These are phyloP conservation scores for Apodospora peruviana DNA, from an alignment of 495 filamentous ascomycete species.

Conservation along the genomic window DNA sequence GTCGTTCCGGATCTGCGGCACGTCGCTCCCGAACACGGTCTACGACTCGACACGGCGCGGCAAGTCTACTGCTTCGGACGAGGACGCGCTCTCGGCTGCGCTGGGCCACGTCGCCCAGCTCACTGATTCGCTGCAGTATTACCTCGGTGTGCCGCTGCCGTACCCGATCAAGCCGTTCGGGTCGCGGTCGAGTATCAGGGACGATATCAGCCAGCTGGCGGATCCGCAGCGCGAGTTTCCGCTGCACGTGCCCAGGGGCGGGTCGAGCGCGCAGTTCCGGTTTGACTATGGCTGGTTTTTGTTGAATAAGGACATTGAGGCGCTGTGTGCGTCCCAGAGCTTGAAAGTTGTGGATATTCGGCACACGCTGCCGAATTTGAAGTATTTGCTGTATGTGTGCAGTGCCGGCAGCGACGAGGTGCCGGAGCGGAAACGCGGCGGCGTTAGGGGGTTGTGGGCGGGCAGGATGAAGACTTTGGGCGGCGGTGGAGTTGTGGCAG, in stretches of 20 bases:
- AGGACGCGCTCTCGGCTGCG: slow-evolving; percentile 70
- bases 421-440: slow-evolving; percentile 71
- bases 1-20: slow-evolving; percentile 68
- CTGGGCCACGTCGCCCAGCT: slow-evolving; percentile 78
- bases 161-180: slow-evolving; percentile 71
- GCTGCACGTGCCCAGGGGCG: slow-evolving; percentile 63
- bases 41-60: slow-evolving; percentile 43
- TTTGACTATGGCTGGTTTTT: slow-evolving; percentile 96
- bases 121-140: slow-evolving; percentile 71
- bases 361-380: slow-evolving; percentile 86
- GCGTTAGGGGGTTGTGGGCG: slow-evolving; percentile 59
- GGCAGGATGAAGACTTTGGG: slow-evolving; percentile 28
- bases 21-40: slow-evolving; percentile 71
- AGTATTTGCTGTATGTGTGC: slow-evolving; percentile 84
- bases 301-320: slow-evolving; percentile 89
- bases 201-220: slow-evolving; percentile 67
- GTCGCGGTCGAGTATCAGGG: slow-evolving; percentile 71
- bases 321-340: slow-evolving; percentile 67
- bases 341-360: slow-evolving; percentile 78
- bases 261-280: slow-evolving; percentile 63
- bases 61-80: slow-evolving; percentile 36
- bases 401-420: slow-evolving; percentile 72
- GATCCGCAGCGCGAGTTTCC: slow-evolving; percentile 66
- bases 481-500: slow-evolving; percentile 16
- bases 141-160: slow-evolving; percentile 70